Evolutionary conservation across 139 green algal genomes (phyloP).

Genomic region (Yamagishiella unicocca): DNA sequence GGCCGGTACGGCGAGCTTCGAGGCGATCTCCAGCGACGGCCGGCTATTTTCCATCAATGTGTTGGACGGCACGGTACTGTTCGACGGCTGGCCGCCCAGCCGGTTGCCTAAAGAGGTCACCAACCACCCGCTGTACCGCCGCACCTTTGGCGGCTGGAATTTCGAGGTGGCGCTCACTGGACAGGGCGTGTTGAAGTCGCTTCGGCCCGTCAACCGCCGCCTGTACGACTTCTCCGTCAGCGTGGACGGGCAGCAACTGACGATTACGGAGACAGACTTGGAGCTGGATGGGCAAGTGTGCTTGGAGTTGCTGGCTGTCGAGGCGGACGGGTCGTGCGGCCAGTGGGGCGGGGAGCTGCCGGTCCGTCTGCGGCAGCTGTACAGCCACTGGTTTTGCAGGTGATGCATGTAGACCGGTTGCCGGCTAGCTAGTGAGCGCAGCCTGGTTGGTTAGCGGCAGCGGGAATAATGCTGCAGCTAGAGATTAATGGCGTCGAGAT

Average conservation of each 20-base stretch:
- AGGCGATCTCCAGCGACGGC: constrained; percentile 50
- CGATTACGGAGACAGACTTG: constrained; percentile 56
- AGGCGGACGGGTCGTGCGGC: constrained; percentile 12
- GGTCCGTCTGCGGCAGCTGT: constrained; percentile 52
- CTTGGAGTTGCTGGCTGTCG: constrained; percentile 64
- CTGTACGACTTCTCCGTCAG: constrained; percentile 32
- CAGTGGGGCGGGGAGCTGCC: constrained; percentile 62
- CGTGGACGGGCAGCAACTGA: neutral
- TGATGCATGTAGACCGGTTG: no score
- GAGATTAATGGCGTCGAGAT: no score
- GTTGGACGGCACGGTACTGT: constrained; percentile 59
- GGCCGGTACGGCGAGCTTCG: constrained; percentile 36
- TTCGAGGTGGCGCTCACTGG: constrained; percentile 60
- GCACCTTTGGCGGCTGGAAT: constrained; percentile 65
- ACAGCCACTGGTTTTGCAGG: constrained; percentile 70
- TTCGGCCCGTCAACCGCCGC: constrained; percentile 17
- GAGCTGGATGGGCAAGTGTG: neutral
- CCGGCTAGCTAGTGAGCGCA: no score
- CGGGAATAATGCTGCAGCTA: no score
- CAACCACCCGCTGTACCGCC: constrained; percentile 61
- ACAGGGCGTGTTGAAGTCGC: constrained; percentile 42
- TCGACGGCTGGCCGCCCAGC: constrained; percentile 55
- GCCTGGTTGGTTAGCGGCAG: no score
- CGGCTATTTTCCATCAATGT: constrained; percentile 66
- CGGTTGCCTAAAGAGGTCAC: constrained; percentile 60